Evolutionary conservation across 345 rosid genomes (phyloP).

Genomic region (Combretum micranthum): DNA sequence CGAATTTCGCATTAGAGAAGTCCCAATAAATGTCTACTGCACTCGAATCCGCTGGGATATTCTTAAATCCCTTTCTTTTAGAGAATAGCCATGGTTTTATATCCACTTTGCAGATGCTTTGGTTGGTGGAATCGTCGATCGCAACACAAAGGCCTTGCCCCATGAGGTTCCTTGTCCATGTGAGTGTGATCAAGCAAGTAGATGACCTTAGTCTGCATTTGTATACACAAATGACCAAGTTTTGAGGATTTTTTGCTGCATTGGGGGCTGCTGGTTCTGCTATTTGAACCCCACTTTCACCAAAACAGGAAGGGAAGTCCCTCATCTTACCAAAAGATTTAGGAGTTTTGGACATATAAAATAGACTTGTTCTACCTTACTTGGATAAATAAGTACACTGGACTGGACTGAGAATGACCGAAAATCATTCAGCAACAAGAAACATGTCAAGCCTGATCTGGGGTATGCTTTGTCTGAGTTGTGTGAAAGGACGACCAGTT

Average conservation of each 20-base stretch:
- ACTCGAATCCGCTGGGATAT: conserved; percentile 42
- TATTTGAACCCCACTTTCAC: conserved; percentile 92
- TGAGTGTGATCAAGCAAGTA: conserved; percentile 59
- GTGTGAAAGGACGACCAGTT: too few species aligned
- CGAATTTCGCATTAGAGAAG: conserved; percentile 67
- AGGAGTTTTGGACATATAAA: too few species aligned
- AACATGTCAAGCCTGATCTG: too few species aligned
- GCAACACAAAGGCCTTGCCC: conserved; percentile 73
- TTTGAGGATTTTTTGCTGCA: conserved; percentile 57
- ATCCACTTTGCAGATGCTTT: conserved; percentile 69
- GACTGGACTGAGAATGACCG: too few species aligned
- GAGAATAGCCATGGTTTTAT: conserved; percentile 89
- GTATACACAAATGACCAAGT: conserved; percentile 70
- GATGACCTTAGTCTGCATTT: conserved; percentile 52
- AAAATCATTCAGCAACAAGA: too few species aligned
- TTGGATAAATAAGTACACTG: too few species aligned
- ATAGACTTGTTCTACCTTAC: too few species aligned
- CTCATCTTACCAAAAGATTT: conserved; percentile 41
- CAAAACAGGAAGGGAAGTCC: conserved; percentile 97
- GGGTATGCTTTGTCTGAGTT: too few species aligned
- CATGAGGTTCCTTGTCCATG: conserved; percentile 85
- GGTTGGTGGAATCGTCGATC: conserved; percentile 57
- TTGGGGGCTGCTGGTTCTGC: conserved; percentile 74
- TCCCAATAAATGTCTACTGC: conserved; percentile 67
- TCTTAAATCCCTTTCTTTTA: conserved; percentile 70